Conservation (phyloP, 257 asterid species). For the Nicotiana tabacum region DNA sequence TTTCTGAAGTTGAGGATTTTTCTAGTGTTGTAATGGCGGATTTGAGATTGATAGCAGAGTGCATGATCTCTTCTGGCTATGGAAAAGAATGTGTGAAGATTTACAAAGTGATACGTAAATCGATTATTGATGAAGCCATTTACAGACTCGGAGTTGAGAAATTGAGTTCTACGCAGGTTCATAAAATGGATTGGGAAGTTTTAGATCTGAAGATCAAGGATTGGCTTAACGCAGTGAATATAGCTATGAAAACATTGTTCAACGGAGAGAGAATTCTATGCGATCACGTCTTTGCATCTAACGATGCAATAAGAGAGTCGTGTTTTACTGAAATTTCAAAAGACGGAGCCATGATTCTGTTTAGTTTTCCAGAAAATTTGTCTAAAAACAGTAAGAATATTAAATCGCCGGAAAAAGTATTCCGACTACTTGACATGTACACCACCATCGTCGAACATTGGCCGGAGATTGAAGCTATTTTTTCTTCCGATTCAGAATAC, state of each 20-base stretch:
- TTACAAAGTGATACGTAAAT: conserved; percentile 64
- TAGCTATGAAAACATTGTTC: conserved; percentile 47
- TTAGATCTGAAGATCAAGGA: conserved; percentile 38
- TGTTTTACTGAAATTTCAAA: conserved; percentile 50
- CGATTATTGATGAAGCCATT: conserved; percentile 79
- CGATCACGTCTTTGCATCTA: conserved; percentile 58
- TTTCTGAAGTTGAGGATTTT: conserved; percentile 58
- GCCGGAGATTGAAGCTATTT: conserved; percentile 73
- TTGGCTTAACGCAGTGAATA: conserved; percentile 46
- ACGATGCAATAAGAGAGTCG: conserved; percentile 61
- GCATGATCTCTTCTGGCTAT: conserved; percentile 74
- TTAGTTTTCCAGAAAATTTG: conserved; percentile 59
- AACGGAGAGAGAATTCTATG: conserved; percentile 66
- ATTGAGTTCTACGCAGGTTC: conserved; percentile 36
- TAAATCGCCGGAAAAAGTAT: conserved; percentile 45
- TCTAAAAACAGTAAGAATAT: conserved; percentile 33
- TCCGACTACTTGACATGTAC: conserved; percentile 79
- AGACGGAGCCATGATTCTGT: conserved; percentile 61
- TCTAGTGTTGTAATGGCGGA: conserved; percentile 59
- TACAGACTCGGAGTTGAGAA: conserved; percentile 64
- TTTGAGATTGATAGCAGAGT: conserved; percentile 58
- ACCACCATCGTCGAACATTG: conserved; percentile 44
- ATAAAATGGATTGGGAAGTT: conserved; percentile 57
- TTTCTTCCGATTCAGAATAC: conserved; percentile 44
- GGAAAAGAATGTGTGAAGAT: conserved; percentile 60